Evolutionary conservation across 1,284 basidiomycete species (phyloP).

Genomic region (Singerocomus inundabilis): DNA sequence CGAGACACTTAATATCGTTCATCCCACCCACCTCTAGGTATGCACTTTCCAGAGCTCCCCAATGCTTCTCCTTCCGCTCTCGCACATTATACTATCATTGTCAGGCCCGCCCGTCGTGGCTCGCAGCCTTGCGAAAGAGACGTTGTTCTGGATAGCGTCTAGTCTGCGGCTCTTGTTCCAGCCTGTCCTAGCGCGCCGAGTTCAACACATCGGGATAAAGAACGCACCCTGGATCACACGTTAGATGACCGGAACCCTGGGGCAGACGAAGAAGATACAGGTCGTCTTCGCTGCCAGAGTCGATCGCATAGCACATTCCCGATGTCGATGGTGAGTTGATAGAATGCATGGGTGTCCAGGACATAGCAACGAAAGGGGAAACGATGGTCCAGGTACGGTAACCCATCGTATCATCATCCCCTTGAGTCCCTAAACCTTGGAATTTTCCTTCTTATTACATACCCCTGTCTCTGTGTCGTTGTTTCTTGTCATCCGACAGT

Average conservation of each 20-base stretch:
- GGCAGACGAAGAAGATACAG: conserved; percentile 32
- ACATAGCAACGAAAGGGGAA: conserved; percentile 39
- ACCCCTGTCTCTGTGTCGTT: conserved; percentile 32
- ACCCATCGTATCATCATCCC: not conserved
- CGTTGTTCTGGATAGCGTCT: conserved; percentile 76
- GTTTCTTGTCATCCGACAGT: conserved; percentile 56
- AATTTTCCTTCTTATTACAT: not conserved
- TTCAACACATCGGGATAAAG: not conserved
- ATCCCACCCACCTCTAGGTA: too few species aligned
- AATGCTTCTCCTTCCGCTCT: too few species aligned
- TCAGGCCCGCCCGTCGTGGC: conserved; percentile 13
- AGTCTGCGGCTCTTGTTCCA: conserved; percentile 75
- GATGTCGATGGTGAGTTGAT: conserved; percentile 51
- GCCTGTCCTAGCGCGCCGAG: conserved; percentile 49
- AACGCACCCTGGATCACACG: not conserved
- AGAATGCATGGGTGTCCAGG: conserved; percentile 47
- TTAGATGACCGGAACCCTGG: conserved; percentile 27
- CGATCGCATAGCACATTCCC: conserved; percentile 49
- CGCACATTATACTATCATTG: not conserved
- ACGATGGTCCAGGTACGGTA: conserved; percentile 39
- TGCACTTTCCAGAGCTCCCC: too few species aligned
- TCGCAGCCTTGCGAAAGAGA: conserved; percentile 63
- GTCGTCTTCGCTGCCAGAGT: conserved; percentile 59
- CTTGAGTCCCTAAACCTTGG: not conserved
- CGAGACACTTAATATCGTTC: too few species aligned